Conservation (phyloP, 2,329 filamentous ascomycete genomes). For the Sphaceloma murrayae region DNA sequence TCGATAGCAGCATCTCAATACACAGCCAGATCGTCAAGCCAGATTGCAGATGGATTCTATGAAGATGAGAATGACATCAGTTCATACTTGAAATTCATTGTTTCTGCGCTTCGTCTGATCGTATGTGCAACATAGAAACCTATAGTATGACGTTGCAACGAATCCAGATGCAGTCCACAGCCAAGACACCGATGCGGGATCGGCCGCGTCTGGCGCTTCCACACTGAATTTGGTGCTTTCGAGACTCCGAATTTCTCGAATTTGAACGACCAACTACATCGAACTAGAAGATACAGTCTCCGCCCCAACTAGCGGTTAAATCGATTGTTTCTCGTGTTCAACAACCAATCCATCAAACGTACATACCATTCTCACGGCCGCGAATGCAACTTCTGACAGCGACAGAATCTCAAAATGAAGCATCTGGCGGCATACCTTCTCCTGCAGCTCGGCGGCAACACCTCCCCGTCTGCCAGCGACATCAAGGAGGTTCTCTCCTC, state of each 20-base stretch:
- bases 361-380: constrained; percentile 1
- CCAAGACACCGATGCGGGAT: constrained; percentile 16
- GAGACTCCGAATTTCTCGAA: constrained; percentile 6
- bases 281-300: constrained; percentile 99
- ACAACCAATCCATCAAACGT: neutral
- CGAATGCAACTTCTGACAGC: constrained; percentile 16
- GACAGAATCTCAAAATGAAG: constrained; percentile 72
- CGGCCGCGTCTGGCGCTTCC: constrained; percentile 17
- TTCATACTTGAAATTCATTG: too few species aligned
- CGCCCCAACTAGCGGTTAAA: constrained; percentile 91
- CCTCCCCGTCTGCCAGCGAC: constrained; percentile 73
- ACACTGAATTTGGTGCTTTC: constrained; percentile 16
- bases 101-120: constrained; percentile 5
- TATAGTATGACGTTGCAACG: constrained; percentile 18
- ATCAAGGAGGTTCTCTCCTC: constrained; percentile 83
- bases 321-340: constrained; percentile 96
- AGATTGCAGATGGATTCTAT: too few species aligned
- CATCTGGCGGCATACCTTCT: constrained; percentile 99
- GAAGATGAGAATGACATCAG: too few species aligned
- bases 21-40: too few species aligned
- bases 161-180: constrained; percentile 14
- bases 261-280: constrained; percentile 26
- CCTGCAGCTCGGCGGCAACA: constrained; percentile 86
- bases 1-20: too few species aligned
- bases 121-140: neutral